A percentile compares a stretch with the other conserved stretches of the same genome.
phyloP scores from a whole-genome alignment of 2,329 filamentous ascomycete genomes.

The Thelonectria rubi region DNA sequence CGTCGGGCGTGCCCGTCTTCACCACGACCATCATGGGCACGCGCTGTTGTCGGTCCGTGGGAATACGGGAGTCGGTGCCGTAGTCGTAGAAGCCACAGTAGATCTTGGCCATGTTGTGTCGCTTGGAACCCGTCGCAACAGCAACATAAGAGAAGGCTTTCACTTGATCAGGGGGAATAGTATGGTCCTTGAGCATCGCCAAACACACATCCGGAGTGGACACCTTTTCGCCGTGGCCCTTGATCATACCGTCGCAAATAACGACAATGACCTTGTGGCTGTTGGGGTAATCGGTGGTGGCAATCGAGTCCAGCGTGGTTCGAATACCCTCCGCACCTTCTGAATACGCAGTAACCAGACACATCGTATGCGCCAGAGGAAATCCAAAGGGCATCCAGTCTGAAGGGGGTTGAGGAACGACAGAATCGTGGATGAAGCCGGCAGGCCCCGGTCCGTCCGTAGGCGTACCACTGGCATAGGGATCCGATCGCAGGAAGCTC shows the following conservation, averaged over 20 bases:
- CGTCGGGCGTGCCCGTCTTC: slow-evolving; percentile 93
- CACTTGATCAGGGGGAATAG: slow-evolving; percentile 81
- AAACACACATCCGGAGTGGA: slow-evolving; percentile 92
- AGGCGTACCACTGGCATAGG: slow-evolving; percentile 62
- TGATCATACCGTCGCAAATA: slow-evolving; percentile 97
- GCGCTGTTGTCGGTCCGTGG: slow-evolving; percentile 88
- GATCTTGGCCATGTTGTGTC: slow-evolving; percentile 99
- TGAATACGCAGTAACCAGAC: slow-evolving; percentile 95
- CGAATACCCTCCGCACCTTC: slow-evolving; percentile 93
- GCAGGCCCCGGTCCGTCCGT: slow-evolving; percentile 81
- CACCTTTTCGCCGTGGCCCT: slow-evolving; percentile 86
- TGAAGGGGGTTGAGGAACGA: slow-evolving; percentile 93
- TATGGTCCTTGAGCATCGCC: slow-evolving; percentile 93
- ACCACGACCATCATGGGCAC: slow-evolving; percentile 98
- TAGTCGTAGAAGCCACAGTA: slow-evolving; percentile 99
- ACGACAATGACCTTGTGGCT: slow-evolving; percentile 97
- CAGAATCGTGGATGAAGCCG: slow-evolving; percentile 95
- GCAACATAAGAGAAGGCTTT: slow-evolving; percentile 95
- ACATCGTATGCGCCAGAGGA: slow-evolving; percentile 91
- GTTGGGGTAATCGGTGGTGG: slow-evolving; percentile 98
- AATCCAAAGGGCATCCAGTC: slow-evolving; percentile 99
- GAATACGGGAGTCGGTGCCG: slow-evolving; percentile 80
- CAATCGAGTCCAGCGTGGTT: slow-evolving; percentile 94
- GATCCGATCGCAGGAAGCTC: slow-evolving; percentile 71
- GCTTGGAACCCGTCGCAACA: slow-evolving; percentile 92